A percentile compares a stretch with the other conserved stretches of the same genome.
phyloP scores from a whole-genome alignment of 345 rosid species.

The Arabidopsis suecica region DNA sequence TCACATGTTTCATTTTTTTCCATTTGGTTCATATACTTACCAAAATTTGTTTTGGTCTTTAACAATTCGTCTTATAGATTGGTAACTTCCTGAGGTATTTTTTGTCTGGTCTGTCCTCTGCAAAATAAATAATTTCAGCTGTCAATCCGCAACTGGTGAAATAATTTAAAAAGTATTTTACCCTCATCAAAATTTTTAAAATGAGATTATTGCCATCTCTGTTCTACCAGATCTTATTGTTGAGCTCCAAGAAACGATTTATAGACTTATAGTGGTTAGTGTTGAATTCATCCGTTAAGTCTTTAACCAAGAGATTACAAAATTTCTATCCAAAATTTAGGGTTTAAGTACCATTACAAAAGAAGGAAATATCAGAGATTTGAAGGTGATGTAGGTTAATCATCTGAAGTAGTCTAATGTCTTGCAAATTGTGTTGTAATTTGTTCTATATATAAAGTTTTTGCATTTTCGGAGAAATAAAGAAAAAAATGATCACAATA shows the following conservation, averaged over 20 bases:
- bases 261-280: no score
- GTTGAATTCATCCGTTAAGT: not conserved
- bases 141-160: conserved; percentile 24
- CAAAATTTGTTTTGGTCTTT: conserved; percentile 28
- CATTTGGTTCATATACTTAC: conserved; percentile 12
- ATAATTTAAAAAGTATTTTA: not conserved
- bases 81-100: conserved; percentile 29
- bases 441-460: no score
- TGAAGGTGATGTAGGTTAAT: not conserved
- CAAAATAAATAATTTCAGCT: conserved; percentile 30
- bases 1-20: conserved; percentile 31
- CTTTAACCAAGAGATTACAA: not conserved
- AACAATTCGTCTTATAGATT: conserved; percentile 23
- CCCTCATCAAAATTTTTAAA: not conserved
- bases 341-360: not conserved
- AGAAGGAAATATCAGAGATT: not conserved
- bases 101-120: conserved; percentile 19
- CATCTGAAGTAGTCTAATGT: not conserved
- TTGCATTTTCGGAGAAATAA: no score
- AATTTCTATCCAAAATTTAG: not conserved
- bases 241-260: not conserved
- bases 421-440: not conserved
- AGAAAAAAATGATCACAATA: no score
- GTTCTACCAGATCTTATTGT: not conserved
- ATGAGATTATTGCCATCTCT: no score